phyloP scores from a whole-genome alignment of 805 yeast species.

The Candida tallmaniae region DNA sequence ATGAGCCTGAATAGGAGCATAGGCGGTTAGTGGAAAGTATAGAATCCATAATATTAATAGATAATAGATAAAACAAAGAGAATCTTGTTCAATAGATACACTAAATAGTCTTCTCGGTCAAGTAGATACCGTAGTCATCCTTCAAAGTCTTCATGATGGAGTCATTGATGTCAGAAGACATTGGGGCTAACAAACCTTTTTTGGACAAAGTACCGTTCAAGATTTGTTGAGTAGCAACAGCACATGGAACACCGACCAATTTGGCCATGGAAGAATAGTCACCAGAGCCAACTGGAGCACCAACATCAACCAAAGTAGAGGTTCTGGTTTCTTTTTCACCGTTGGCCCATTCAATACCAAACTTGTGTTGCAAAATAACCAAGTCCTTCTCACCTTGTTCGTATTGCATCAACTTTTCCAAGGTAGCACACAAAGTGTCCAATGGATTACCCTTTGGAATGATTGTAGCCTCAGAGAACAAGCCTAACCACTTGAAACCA shows the following conservation, averaged over 20 bases:
- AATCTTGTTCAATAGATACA: neutral
- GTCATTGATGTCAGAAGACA: slow-evolving; percentile 82
- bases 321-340: slow-evolving; percentile 90
- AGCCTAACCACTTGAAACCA: slow-evolving; percentile 92
- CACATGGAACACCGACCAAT: slow-evolving; percentile 97
- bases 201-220: slow-evolving; percentile 71
- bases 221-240: slow-evolving; percentile 86
- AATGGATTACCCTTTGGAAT: slow-evolving; percentile 91
- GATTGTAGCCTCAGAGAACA: slow-evolving; percentile 71
- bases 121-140: slow-evolving; percentile 82
- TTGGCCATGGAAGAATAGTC: slow-evolving; percentile 98
- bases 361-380: slow-evolving; percentile 94
- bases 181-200: slow-evolving; percentile 88
- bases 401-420: slow-evolving; percentile 94
- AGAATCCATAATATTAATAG: neutral
- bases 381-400: slow-evolving; percentile 94
- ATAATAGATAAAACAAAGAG: neutral
- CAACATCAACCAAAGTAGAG: slow-evolving; percentile 91
- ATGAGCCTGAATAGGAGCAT: neutral
- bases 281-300: slow-evolving; percentile 47
- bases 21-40: neutral
- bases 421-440: slow-evolving; percentile 94
- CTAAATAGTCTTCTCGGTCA: slow-evolving; percentile 77
- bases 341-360: slow-evolving; percentile 95
- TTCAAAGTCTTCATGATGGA: slow-evolving; percentile 89